Evolutionary conservation across 305 asterid genomes (phyloP), one percentile per base, ranked within the genome.

Genomic region (Fraxinus baroniana): DNA sequence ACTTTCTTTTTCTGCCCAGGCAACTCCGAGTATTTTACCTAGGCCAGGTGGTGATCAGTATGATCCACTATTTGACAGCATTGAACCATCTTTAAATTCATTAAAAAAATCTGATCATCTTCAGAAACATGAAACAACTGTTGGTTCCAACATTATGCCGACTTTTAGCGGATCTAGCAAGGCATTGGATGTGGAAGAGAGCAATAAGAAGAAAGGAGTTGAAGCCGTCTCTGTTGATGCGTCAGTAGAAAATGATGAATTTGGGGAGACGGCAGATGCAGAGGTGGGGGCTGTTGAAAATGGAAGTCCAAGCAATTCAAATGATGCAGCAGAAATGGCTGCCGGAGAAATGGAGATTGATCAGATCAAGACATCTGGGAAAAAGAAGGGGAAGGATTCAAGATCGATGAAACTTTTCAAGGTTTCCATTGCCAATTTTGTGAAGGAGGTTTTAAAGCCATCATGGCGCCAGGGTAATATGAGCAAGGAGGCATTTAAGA

Each of bases 391-490:
- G 83, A 91, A 90, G 87, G 98, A 91, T 62, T 89, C 94, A 77
- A 89, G 91, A 85, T 93, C 98, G 7, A 85, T 85, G 86, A 94
- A 87, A 80, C 93, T 84, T 79, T 96, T 96, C 83, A 93, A 94
- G 87, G 72, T 77, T 84, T 90, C 97, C 46, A 84, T 96, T 86
- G 98, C 99, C 87, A 81, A 88, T 87, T 96, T 96, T 86, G 99
- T 94, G 84, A 96, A 96, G 93, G 97, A 96, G 85, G 93, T 93
- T 80, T 81, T 94, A 79, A 96, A 96, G 89, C 99, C 99, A 71
- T 96, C 99, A 20, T 96, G 99, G 99, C 94, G 97, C 83, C 98
- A 96, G 86, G 99, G 99, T 83, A 94, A 91, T 87, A 96, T 96
- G 98, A 96, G 98, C 91, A 96, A 93, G 92, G 99, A 94, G 88